Percentiles rank a stretch among this genome's conserved stretches.
These are phyloP conservation scores for Obba rivulosa DNA, from an alignment of 768 basidiomycete genomes.

Conservation along the genomic window DNA sequence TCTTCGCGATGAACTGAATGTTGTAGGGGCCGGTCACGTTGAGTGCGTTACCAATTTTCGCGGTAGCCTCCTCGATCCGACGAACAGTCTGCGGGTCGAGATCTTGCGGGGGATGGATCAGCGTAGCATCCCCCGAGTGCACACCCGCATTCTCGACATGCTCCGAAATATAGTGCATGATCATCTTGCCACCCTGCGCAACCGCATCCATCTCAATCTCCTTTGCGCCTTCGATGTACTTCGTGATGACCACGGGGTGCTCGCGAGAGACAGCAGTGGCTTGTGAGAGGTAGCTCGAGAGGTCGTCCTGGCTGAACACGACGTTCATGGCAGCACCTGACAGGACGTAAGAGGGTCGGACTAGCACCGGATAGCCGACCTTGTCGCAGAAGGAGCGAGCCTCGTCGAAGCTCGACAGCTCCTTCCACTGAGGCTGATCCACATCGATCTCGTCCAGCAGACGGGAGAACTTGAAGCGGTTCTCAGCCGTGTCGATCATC, in stretches of 20 bases:
- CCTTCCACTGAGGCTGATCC: constrained; percentile 97
- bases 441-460: constrained; percentile 97
- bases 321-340: constrained; percentile 99
- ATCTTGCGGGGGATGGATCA: constrained; percentile 98
- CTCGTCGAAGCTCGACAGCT: constrained; percentile 86
- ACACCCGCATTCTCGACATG: constrained; percentile 99
- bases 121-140: constrained; percentile 96
- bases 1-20: constrained; percentile 99
- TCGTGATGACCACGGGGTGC: constrained; percentile 96
- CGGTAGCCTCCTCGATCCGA: constrained; percentile 94
- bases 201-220: constrained; percentile 99
- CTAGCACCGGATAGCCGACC: constrained; percentile 93
- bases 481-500: constrained; percentile 99
- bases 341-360: constrained; percentile 97
- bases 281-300: constrained; percentile 88
- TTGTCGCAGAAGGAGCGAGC: constrained; percentile 86
- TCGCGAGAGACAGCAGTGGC: constrained; percentile 95
- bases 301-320: constrained; percentile 87
- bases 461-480: constrained; percentile 98
- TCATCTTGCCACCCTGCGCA: constrained; percentile 93
- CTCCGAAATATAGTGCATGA: constrained; percentile 99
- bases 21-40: constrained; percentile 99
- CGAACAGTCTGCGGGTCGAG: constrained; percentile 94
- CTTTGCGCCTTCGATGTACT: constrained; percentile 99
- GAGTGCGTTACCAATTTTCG: constrained; percentile 95